phyloP scores from a whole-genome alignment of 805 yeast genomes.

The Saccharomyces mikatae region DNA sequence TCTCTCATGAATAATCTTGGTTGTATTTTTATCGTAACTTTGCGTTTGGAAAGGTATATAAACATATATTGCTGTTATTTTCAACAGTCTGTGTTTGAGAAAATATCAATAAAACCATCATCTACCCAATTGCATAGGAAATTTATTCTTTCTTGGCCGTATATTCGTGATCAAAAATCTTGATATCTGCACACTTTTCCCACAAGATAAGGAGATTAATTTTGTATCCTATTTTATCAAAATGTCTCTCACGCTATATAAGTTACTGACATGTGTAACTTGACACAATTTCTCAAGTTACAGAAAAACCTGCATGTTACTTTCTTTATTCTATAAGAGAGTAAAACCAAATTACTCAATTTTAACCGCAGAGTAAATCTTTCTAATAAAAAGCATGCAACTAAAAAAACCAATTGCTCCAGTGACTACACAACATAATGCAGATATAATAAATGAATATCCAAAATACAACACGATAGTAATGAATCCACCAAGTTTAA shows the following conservation, averaged over 20 bases:
- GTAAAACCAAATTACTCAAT: slow-evolving; percentile 46
- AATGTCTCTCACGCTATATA: neutral
- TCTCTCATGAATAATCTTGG: no score
- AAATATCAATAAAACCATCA: no score
- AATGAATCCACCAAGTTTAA: slow-evolving; percentile 62
- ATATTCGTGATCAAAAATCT: no score
- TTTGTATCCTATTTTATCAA: neutral
- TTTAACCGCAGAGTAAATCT: slow-evolving; percentile 76
- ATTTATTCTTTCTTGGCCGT: no score
- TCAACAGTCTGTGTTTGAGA: no score
- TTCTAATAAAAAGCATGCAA: slow-evolving; percentile 63
- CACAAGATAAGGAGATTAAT: neutral
- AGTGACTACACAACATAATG: slow-evolving; percentile 68
- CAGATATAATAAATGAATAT: slow-evolving; percentile 66
- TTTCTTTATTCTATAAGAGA: neutral
- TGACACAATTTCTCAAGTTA: neutral
- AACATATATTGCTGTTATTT: no score
- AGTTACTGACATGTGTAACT: neutral
- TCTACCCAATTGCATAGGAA: no score
- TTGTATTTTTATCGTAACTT: no score
- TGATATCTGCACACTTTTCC: no score
- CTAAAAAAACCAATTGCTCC: slow-evolving; percentile 83
- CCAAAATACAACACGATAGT: slow-evolving; percentile 77
- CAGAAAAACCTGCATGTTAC: neutral
- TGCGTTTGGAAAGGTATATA: no score